A percentile compares a stretch with the other conserved stretches of the same genome.
These are phyloP conservation scores for Bryoglossum gracile DNA, from an alignment of 495 filamentous ascomycete species.

Conservation along the genomic window DNA sequence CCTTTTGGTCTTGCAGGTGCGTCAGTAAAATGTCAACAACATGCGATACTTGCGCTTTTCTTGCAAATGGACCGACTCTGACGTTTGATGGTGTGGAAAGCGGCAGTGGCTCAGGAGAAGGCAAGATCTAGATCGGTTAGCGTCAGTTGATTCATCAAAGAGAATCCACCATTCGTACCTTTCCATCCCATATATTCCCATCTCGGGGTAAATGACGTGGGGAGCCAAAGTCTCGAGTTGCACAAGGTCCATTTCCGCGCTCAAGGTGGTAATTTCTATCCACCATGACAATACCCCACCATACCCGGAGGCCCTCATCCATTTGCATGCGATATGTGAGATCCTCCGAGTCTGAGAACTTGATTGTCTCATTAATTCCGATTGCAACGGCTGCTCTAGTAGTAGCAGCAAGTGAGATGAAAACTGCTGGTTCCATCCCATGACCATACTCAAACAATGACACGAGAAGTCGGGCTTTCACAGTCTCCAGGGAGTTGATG, in stretches of 20 bases:
- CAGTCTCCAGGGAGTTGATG: conserved; percentile 30
- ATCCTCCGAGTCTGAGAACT: background rate
- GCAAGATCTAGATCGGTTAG: conserved; percentile 12
- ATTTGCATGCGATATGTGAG: background rate
- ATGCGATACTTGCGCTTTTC: conserved; percentile 21
- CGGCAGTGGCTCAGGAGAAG: conserved; percentile 10
- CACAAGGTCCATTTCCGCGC: conserved; percentile 6
- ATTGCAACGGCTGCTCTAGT: conserved; percentile 12
- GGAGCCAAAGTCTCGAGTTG: conserved; percentile 10
- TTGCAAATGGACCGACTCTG: conserved; percentile 14
- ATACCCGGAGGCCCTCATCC: conserved; percentile 10
- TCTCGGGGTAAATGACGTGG: conserved; percentile 11
- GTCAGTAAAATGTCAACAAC: conserved; percentile 7
- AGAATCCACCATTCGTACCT: background rate
- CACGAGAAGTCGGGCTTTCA: conserved; percentile 37
- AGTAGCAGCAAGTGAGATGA: conserved; percentile 27
- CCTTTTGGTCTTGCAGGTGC: conserved; percentile 3
- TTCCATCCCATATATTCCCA: conserved; percentile 8
- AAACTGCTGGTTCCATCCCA: conserved; percentile 38
- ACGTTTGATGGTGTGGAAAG: conserved; percentile 15
- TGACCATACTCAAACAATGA: conserved; percentile 39
- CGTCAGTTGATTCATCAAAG: background rate
- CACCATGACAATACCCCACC: conserved; percentile 22
- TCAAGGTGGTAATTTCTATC: conserved; percentile 19
- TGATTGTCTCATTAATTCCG: conserved; percentile 4